Evolutionary conservation across 805 yeast genomes (phyloP), one percentile per base, ranked within the genome.

Genomic region (Helenozyma rhizophorensis): DNA sequence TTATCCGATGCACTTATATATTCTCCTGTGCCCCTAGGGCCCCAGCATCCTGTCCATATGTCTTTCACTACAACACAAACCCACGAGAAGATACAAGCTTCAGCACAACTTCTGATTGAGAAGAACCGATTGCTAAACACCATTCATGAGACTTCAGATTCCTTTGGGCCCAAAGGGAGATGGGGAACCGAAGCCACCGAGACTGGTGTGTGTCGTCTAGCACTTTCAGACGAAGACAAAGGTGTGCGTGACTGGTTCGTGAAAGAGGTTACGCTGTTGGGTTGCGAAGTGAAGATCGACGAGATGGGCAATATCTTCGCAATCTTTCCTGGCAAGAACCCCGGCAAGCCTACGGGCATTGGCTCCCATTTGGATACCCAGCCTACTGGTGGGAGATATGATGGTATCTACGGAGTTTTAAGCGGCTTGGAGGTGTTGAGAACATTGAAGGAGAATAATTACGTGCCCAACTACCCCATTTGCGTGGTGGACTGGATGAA

Each of bases 281-380:
- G 84, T 0, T 81, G 87, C 49, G 51, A 59, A 19, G 67, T 80
- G 18, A 72, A 68, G 19, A 58, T 80, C 21, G 89, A 81, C 55
- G 68, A 74, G 42, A 67, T 81, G 54, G 89, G 89, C 14, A 79
- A 76, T 53, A 78, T 81, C 14, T 81, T 80, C 58, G 81, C 82
- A 7, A 62, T 74, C 9, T 77, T 67, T 36, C 81, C 83, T 0
- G 86, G 86, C 4, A 54, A 61, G 39, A 47, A 51, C 7, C 39
- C 33, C 1, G 68, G 65, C 2, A 53, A 67, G 3, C 82, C 87
- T 11, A 78, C 78, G 1, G 85, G 75, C 11, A 77, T 80, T 39
- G 88, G 88, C 0, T 79, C 86, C 0, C 88, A 81, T 54, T 58
- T 81, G 36, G 89, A 81, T 47, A 81, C 89, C 1, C 88, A 81